These are phyloP conservation scores for Celoporthe dispersa DNA, from an alignment of 2,329 filamentous ascomycete species.

Conservation along the genomic window DNA sequence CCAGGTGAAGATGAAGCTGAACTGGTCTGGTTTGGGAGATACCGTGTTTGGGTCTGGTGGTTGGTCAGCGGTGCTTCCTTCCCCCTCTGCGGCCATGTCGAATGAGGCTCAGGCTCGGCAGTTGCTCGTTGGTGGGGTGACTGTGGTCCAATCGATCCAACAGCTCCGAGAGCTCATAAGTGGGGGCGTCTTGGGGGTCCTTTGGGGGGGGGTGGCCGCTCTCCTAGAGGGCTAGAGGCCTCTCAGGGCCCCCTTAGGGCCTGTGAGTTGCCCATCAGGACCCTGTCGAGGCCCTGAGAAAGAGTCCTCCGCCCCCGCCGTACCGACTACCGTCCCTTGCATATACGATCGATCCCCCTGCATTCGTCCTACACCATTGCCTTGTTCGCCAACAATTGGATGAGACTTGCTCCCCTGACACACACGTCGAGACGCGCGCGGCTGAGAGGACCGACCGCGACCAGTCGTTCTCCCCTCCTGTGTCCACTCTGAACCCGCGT, in stretches of 20 bases:
- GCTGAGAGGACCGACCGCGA: not conserved
- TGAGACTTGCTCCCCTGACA: not conserved
- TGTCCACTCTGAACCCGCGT: not conserved
- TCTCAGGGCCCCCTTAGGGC: not conserved
- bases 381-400: not conserved
- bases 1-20: not conserved
- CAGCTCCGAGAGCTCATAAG: not conserved
- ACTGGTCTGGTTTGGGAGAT: not conserved
- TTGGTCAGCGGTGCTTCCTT: not conserved
- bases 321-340: not conserved
- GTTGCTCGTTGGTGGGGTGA: constrained; percentile 21
- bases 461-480: not conserved
- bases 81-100: not conserved
- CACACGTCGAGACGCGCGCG: constrained; percentile 3
- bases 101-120: constrained; percentile 9
- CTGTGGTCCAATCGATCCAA: constrained; percentile 18
- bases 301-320: not conserved
- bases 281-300: not conserved
- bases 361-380: not conserved
- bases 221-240: not conserved
- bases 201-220: not conserved
- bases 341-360: not conserved
- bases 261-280: not conserved
- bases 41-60: not conserved
- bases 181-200: too few species aligned